Conservation (phyloP, 106 monocot species). For the Cymbidium sinense region DNA sequence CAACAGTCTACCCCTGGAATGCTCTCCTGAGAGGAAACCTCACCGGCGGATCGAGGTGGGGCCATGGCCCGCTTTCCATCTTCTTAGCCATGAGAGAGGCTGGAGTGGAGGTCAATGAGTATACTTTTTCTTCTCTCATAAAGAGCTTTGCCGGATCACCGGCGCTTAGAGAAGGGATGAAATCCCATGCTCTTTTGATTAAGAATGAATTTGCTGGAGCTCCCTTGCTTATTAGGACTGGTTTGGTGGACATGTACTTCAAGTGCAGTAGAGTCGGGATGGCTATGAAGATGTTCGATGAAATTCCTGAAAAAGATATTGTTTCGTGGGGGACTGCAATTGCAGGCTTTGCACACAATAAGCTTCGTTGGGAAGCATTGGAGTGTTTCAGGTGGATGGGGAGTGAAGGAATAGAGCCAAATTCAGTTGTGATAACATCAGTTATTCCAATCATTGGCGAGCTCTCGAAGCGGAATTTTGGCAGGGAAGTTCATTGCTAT, state of each 20-base stretch:
- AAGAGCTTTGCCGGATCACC: slow-evolving; percentile 81
- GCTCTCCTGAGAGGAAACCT: slow-evolving; percentile 58
- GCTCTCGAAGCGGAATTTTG: slow-evolving; percentile 40
- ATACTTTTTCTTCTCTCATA: slow-evolving; percentile 70
- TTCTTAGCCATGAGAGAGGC: slow-evolving; percentile 55
- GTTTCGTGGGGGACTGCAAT: slow-evolving; percentile 77
- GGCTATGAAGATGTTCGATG: slow-evolving; percentile 75
- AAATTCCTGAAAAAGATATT: slow-evolving; percentile 70
- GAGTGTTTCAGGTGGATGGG: slow-evolving; percentile 67
- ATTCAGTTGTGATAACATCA: slow-evolving; percentile 62
- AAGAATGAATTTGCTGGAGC: slow-evolving; percentile 44
- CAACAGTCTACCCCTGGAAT: slow-evolving; percentile 58
- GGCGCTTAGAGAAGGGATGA: slow-evolving; percentile 35
- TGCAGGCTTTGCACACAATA: slow-evolving; percentile 75
- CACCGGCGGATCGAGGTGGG: slow-evolving; percentile 35
- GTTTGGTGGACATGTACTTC: slow-evolving; percentile 83
- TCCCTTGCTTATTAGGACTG: slow-evolving; percentile 38
- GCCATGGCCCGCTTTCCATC: slow-evolving; percentile 14
- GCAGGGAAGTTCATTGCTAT: slow-evolving; percentile 68
- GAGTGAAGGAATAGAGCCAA: slow-evolving; percentile 43
- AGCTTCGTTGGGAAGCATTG: slow-evolving; percentile 56
- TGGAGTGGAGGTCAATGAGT: slow-evolving; percentile 56
- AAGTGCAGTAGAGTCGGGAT: slow-evolving; percentile 55
- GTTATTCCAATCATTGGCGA: slow-evolving; percentile 68
- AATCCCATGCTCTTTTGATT: slow-evolving; percentile 57